phyloP scores from a whole-genome alignment of 2,329 filamentous ascomycete genomes.

The Diaporthe citriasiana region DNA sequence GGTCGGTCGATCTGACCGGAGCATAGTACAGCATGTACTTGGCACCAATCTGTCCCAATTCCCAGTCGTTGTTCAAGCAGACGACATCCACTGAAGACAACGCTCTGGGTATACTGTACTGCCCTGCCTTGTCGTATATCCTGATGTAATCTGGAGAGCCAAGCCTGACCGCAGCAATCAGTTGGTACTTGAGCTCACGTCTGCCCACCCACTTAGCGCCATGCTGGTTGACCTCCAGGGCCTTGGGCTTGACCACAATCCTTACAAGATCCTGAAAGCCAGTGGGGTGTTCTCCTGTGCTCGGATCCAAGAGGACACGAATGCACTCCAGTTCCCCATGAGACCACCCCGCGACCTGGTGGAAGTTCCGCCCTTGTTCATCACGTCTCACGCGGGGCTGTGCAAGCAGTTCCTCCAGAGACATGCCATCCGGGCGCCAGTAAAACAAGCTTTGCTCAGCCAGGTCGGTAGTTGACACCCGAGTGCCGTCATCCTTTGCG shows the following conservation, averaged over 20 bases:
- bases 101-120: background rate
- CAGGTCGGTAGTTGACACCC: background rate
- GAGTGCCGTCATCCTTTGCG: background rate
- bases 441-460: background rate
- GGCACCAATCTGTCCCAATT: background rate
- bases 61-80: background rate
- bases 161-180: background rate
- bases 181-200: background rate
- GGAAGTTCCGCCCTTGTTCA: background rate
- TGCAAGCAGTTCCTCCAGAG: background rate
- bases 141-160: background rate
- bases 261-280: background rate
- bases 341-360: background rate
- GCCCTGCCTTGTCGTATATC: background rate
- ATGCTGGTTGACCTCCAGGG: background rate
- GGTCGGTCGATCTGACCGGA: background rate
- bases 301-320: background rate
- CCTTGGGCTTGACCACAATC: background rate
- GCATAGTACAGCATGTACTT: background rate
- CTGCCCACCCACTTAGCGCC: background rate
- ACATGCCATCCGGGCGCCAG: background rate
- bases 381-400: background rate
- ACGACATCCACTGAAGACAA: background rate
- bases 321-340: background rate
- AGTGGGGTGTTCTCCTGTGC: rapidly evolving